Base-by-base conservation (phyloP, 2,329 filamentous ascomycete genomes). In the Monosporascus sp. region DNA sequence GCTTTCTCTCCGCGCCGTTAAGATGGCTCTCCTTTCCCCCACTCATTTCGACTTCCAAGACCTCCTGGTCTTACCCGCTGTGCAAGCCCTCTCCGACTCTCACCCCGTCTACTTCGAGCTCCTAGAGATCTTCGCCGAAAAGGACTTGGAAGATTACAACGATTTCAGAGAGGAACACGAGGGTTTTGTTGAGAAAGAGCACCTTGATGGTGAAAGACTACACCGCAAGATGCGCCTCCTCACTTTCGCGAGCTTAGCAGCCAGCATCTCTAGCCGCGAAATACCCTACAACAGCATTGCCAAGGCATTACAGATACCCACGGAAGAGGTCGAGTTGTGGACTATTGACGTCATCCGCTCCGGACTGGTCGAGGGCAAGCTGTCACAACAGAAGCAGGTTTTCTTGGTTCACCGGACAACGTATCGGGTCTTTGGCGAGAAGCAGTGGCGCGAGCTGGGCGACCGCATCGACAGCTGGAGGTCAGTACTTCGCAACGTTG, bases 281-380 rank as follows among this genome's bases (percentile, higher is more conserved):
- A 87, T 99, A 50, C 87, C 93, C 56, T 99, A 99, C 75, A 79
- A 81, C 61, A 83, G 83, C 67, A 97, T 99, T 68, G 83, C 88
- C 60, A 87, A 87, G 68, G 88, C 90, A 6, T 84, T 99, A 47
- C 88, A 94, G 73, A 86, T 99, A 52, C 85, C 90, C 46, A 69
- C 76, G 47, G 86, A 89, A 59, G 90, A 97, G 59, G 90, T 97
- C 43, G 94, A 99, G 80, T 88, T 93, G 81, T 99, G 94, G 94
- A 90, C 95, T 62, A 99, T 99, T 67, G 94, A 99, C 71, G 92
- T 95, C 62, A 97, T 99, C 74, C 90, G 94, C 62, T 90, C 92
- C 48, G 91, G 92, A 36, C 85, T 99, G 38, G 90, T 99, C 50
- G 94, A 99, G 78, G 94, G 94, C 70, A 96, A 96, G 76, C 85